Evolutionary conservation across 2,329 filamentous ascomycete genomes (phyloP).

Genomic region (Fusarium fujikuroi): DNA sequence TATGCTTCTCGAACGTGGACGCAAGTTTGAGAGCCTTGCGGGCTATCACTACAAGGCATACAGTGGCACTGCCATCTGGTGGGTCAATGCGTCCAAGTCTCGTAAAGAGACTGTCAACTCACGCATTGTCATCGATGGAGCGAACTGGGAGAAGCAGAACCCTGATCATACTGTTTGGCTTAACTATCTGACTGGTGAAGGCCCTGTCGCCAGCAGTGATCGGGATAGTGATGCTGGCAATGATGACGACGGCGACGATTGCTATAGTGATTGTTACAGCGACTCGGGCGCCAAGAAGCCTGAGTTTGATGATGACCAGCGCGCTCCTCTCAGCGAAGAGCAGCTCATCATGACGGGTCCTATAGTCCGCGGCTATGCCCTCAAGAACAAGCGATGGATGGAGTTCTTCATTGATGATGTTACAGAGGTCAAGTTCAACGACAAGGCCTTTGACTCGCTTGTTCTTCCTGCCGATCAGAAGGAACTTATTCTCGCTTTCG

Average conservation of each 20-base stretch:
- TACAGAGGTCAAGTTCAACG: conserved; percentile 59
- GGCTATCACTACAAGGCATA: conserved; percentile 62
- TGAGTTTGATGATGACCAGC: neutral
- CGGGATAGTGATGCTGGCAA: neutral
- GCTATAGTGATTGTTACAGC: neutral
- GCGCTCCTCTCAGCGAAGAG: conserved; percentile 50
- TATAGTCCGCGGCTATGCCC: conserved; percentile 59
- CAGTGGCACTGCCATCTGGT: conserved; percentile 50
- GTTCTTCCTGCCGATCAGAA: conserved; percentile 62
- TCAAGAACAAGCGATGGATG: conserved; percentile 60
- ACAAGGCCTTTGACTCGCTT: conserved; percentile 59
- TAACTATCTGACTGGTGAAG: neutral
- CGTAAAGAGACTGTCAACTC: conserved; percentile 46
- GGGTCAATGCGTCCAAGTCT: conserved; percentile 37
- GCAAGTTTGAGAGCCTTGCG: conserved; percentile 56
- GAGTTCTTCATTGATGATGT: conserved; percentile 61
- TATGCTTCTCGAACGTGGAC: conserved; percentile 54
- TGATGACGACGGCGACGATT: neutral
- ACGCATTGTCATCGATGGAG: conserved; percentile 47
- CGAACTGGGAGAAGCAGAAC: conserved; percentile 47
- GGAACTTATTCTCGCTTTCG: conserved; percentile 62
- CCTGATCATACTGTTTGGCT: conserved; percentile 42
- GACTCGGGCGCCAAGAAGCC: neutral
- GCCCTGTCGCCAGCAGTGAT: neutral
- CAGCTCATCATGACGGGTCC: conserved; percentile 55